Base-by-base conservation (phyloP, 495 filamentous ascomycete genomes). In the Apodospora peruviana region DNA sequence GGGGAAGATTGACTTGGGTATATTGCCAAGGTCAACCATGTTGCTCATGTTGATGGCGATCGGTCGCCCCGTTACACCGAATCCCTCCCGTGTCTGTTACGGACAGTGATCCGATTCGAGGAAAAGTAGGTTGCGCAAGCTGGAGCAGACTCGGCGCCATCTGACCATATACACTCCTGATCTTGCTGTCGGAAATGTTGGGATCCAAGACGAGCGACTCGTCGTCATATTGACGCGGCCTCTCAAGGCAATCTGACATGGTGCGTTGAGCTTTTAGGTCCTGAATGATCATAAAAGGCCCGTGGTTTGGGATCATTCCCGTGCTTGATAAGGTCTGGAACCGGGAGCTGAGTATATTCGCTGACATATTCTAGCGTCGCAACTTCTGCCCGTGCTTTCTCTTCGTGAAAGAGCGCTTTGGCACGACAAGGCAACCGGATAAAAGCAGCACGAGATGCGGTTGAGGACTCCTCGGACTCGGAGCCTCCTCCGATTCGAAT, bases 241-340 rank as follows among this genome's bases (percentile, higher is more conserved):
- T 53, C n/a, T 67, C 57, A 0, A 67, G 50, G 24, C 45, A 40
- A 12, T 51, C 45, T 1, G 37, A 14, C 51, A 69, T 57, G 23
- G 36, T 52, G 16, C 36, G 39, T 16, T 50, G 34, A 45, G 64
- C 47, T 12, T 62, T 52, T 5, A 71, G 50, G 52, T 68, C 64
- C n/a, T 70, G 56, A 51, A 72, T 66, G 18, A 68, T 63, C 11
- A 75, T 64, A 46, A 68, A 73, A 2, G 69, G 67, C 14, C 64
- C 59, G 25, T 71, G n/a, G 27, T 1, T 67, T 57, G 9, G 55
- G 38, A 14, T 58, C 55, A 45, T 38, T 43, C 2, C 57, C 62
- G 18, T 52, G 62, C 29, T 53, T 44, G 22, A 59, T 47, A 24
- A 66, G n/a, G 25, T 43, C 37, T 10, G 67, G 60, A 10, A 72